Percentiles rank a stretch among this genome's conserved stretches.
phyloP scores from a whole-genome alignment of 768 basidiomycete species.

The Mycena indigotica region DNA sequence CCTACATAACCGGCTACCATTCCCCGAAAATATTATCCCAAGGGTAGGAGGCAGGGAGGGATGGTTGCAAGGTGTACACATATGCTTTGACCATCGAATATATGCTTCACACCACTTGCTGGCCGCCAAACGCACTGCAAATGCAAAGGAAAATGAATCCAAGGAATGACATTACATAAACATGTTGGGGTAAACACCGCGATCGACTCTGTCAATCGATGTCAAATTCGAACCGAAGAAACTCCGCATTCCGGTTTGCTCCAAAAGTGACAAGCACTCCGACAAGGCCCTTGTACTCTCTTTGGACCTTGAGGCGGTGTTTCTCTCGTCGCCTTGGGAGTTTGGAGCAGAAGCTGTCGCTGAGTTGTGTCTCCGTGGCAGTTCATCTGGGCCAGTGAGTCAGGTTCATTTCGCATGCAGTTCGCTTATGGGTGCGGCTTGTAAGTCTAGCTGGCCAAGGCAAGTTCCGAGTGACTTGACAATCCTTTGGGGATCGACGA shows the following conservation, averaged over 20 bases:
- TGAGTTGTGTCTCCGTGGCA: not conserved
- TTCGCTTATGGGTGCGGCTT: no score
- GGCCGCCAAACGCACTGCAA: not conserved
- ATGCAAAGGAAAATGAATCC: not conserved
- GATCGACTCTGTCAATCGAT: not conserved
- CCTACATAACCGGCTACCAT: not conserved
- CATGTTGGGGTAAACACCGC: not conserved
- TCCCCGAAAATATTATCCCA: not conserved
- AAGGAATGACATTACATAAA: not conserved
- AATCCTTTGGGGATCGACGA: not conserved
- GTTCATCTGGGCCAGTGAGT: not conserved
- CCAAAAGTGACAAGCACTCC: not conserved
- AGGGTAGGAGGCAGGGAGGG: no score
- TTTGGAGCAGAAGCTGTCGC: not conserved
- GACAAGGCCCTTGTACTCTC: not conserved
- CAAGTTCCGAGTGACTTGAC: not conserved
- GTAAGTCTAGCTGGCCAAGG: not conserved
- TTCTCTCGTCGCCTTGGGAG: not conserved
- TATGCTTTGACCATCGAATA: not conserved
- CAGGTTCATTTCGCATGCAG: not conserved
- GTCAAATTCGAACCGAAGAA: no score
- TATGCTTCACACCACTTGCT: not conserved
- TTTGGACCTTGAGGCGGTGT: not conserved
- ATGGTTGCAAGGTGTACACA: not conserved
- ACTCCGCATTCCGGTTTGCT: no score